These are phyloP conservation scores for Clonostachys solani DNA, from an alignment of 2,329 filamentous ascomycete species.

Conservation along the genomic window DNA sequence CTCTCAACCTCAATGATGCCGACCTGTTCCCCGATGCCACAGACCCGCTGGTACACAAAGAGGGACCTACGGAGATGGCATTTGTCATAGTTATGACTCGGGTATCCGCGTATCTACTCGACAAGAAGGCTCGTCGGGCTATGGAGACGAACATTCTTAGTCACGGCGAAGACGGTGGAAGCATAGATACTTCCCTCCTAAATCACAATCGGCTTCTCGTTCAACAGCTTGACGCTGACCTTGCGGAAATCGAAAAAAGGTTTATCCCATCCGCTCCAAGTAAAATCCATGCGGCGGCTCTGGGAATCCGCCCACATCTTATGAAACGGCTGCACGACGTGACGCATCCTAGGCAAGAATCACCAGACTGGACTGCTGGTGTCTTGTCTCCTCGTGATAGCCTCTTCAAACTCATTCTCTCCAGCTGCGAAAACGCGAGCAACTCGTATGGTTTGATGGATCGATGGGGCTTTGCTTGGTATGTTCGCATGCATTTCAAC, in stretches of 20 bases:
- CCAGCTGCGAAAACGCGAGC: slow-evolving; percentile 39
- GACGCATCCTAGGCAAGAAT: slow-evolving; percentile 37
- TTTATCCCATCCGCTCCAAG: slow-evolving; percentile 47
- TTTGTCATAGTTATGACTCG: slow-evolving; percentile 47
- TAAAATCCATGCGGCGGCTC: slow-evolving; percentile 44
- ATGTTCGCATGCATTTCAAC: slow-evolving; percentile 48
- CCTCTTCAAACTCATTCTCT: slow-evolving; percentile 48
- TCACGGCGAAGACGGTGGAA: slow-evolving; percentile 15
- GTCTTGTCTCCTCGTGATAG: slow-evolving; percentile 45
- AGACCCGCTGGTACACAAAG: slow-evolving; percentile 42
- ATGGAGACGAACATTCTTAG: slow-evolving; percentile 46
- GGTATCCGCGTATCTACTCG: slow-evolving; percentile 42
- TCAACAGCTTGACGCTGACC: slow-evolving; percentile 31
- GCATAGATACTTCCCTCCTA: slow-evolving; percentile 10
- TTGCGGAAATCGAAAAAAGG: slow-evolving; percentile 39
- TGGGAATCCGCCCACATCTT: slow-evolving; percentile 39
- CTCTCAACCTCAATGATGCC: slow-evolving; percentile 54
- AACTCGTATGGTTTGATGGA: slow-evolving; percentile 34
- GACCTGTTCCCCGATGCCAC: slow-evolving; percentile 50
- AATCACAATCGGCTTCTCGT: slow-evolving; percentile 36
- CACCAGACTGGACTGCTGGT: slow-evolving; percentile 44
- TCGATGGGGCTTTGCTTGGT: slow-evolving; percentile 51
- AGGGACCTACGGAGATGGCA: slow-evolving; percentile 58
- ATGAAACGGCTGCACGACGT: slow-evolving; percentile 43
- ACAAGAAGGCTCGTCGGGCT: slow-evolving; percentile 22